phyloP scores from a whole-genome alignment of 2,329 filamentous ascomycete genomes.

The Verticillium alfalfae region DNA sequence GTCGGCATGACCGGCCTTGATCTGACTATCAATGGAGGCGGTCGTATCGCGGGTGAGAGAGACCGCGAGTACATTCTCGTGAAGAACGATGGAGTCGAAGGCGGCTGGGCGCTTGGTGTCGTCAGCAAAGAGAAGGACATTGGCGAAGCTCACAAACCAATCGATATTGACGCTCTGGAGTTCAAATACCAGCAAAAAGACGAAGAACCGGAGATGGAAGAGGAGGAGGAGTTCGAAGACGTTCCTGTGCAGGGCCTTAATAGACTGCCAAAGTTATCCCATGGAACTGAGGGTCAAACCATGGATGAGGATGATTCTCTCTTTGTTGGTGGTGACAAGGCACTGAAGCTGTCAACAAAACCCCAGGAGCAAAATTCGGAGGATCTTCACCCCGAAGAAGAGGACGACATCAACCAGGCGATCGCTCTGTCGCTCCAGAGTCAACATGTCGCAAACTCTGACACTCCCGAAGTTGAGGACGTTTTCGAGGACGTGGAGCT shows the following conservation, averaged over 20 bases:
- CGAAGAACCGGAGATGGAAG: conserved; percentile 53
- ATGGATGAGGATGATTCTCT: conserved; percentile 45
- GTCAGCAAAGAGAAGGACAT: conserved; percentile 79
- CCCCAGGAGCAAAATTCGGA: conserved; percentile 26
- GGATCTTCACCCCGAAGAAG: conserved; percentile 28
- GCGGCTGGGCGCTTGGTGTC: conserved; percentile 92
- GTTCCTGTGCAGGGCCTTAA: conserved; percentile 89
- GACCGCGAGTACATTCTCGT: conserved; percentile 93
- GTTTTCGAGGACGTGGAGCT: conserved; percentile 45
- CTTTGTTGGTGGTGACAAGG: conserved; percentile 35
- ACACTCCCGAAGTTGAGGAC: conserved; percentile 31
- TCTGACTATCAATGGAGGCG: conserved; percentile 55
- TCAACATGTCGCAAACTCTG: conserved; percentile 39
- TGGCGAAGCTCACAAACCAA: conserved; percentile 78
- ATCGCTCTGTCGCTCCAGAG: conserved; percentile 79
- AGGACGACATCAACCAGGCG: conserved; percentile 67
- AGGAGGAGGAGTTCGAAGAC: conserved; percentile 83
- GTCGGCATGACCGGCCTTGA: conserved; percentile 82
- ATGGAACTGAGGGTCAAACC: conserved; percentile 3
- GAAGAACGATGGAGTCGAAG: conserved; percentile 90
- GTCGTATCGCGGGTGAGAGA: conserved; percentile 75
- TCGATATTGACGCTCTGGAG: conserved; percentile 73
- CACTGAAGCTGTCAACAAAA: conserved; percentile 8
- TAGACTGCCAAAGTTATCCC: conserved; percentile 58
- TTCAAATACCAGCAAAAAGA: conserved; percentile 52